A percentile compares a stretch with the other conserved stretches of the same genome.
Conservation (phyloP, 176 grass and related monocot genomes). For the Alloteropsis semialata region DNA sequence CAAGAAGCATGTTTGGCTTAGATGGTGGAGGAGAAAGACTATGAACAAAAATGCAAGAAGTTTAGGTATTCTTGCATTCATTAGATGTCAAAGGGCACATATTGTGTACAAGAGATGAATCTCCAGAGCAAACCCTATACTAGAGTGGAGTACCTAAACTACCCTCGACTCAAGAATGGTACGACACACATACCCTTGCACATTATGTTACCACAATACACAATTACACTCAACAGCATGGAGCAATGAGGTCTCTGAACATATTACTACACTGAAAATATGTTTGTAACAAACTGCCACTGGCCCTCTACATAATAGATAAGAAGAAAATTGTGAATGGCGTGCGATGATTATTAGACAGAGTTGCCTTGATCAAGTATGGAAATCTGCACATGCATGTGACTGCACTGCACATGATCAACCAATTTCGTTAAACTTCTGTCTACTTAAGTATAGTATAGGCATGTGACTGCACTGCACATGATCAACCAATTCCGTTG, state of each 20-base stretch:
- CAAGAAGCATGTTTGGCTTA: neutral
- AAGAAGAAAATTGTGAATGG: neutral
- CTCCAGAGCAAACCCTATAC: neutral
- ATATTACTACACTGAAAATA: conserved; percentile 1
- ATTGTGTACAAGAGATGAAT: neutral
- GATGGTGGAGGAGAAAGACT: neutral
- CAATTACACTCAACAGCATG: neutral
- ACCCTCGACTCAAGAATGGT: neutral
- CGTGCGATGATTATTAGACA: neutral
- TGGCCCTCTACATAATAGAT: neutral
- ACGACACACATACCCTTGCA: neutral
- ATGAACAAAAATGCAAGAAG: too few species aligned
- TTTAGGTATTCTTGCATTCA: neutral
- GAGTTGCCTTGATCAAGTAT: neutral
- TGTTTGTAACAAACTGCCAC: conserved; percentile 1
- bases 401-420: conserved; percentile 13
- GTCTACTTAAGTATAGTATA: too few species aligned
- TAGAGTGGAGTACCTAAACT: neutral
- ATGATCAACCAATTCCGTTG: neutral
- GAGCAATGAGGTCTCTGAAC: neutral
- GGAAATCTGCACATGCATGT: conserved; percentile 3
- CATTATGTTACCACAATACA: neutral
- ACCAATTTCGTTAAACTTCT: neutral
- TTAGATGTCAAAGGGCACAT: neutral
- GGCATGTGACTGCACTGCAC: conserved; percentile 10